Evolutionary conservation across 139 green algal genomes (phyloP), one percentile per base, ranked within the genome.

Genomic region (Microglena sp.): DNA sequence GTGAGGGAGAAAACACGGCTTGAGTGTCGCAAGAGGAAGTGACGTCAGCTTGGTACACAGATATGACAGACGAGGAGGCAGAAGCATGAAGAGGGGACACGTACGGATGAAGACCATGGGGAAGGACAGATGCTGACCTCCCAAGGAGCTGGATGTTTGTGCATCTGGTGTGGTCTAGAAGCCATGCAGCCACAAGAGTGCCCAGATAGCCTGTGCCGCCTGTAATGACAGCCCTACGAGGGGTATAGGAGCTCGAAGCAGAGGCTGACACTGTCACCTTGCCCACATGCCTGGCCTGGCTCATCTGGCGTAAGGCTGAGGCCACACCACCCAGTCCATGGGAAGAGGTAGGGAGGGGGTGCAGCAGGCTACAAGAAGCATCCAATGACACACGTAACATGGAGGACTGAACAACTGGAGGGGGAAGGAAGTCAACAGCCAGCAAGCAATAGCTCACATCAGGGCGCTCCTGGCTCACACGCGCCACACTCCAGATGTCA

Each of bases 381-480:
- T 61, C 73, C 4, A 60, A 55, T 24, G 78, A 67, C 32, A 86
- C 73, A 6, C 54, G 59, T n/a, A 53, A 59, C 68, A 85, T 64
- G 11, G 65, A 71, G 2, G 59, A 30, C 36, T 86, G 70, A 60
- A 94, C 73, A 3, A 67, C 65, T 7, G n/a, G 11, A 35, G 68
- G 64, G 11, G 89, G 78, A 62, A 96, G 77, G 78, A 96, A 94
- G 73, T 96, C 89, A 21, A 96, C 77, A 2, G 89, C 89, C 34
- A 96, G 54, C 18, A 93, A 73, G n/a, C 67, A 60, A 72, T 87
- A 92, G 2, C 4, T 3, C 50, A 92, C 73, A 60, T 96, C 89
- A 5, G 84, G 83, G 2, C 89, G 85, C 72, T 96, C 85, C 66
- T 85, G 79, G 28, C 75, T 67, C 28, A 91, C 70, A 72, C 77